Conservation (phyloP, 2,329 filamentous ascomycete species). For the Fusarium nurragi region DNA sequence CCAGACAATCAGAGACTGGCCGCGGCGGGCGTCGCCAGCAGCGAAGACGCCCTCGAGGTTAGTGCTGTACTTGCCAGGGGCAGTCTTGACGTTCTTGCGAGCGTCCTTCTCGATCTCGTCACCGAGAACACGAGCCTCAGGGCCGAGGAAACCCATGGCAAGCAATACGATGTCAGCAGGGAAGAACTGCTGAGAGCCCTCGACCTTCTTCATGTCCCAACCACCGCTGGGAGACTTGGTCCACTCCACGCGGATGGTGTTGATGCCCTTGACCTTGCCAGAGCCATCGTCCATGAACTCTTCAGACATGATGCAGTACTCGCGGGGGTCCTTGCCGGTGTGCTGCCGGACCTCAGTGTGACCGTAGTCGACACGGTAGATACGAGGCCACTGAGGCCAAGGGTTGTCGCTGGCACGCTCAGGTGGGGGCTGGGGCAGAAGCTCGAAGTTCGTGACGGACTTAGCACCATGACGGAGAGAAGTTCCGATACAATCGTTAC, state of each 20-base stretch:
- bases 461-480: conserved; percentile 95
- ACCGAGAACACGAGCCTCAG: conserved; percentile 86
- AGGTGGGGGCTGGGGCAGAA: conserved; percentile 89
- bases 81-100: conserved; percentile 96
- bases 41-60: conserved; percentile 91
- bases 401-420: conserved; percentile 94
- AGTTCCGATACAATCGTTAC: conserved; percentile 97
- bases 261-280: conserved; percentile 93
- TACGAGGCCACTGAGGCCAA: conserved; percentile 97
- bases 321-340: conserved; percentile 93
- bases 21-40: conserved; percentile 92
- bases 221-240: conserved; percentile 87
- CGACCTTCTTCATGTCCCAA: conserved; percentile 99
- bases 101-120: conserved; percentile 90
- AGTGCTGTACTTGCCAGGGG: conserved; percentile 86
- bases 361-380: conserved; percentile 98
- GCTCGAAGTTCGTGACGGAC: conserved; percentile 95
- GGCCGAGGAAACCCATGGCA: conserved; percentile 97
- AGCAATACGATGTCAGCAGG: conserved; percentile 92
- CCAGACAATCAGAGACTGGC: conserved; percentile 97
- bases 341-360: conserved; percentile 96
- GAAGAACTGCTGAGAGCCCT: conserved; percentile 95
- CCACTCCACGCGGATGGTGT: conserved; percentile 95
- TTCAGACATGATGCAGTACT: conserved; percentile 98
- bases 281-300: conserved; percentile 91